Evolutionary conservation across 345 rosid genomes (phyloP).

Genomic region (Lenwebbia sp.): DNA sequence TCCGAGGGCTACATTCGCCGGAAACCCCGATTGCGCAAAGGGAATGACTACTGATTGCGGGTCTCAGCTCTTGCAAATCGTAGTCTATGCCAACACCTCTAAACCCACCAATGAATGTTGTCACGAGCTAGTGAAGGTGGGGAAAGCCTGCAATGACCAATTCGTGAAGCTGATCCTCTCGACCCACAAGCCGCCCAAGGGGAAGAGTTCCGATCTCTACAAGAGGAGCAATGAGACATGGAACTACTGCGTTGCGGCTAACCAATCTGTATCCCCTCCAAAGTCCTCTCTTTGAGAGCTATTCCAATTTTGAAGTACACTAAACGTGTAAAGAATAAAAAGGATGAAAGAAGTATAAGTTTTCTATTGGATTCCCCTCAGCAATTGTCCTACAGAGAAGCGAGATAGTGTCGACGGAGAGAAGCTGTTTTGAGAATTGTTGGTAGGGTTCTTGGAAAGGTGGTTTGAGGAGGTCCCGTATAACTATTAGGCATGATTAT

Average conservation of each 20-base stretch:
- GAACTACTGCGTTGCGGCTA: background rate
- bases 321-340: background rate
- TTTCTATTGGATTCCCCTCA: background rate
- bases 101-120: background rate
- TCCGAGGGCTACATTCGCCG: background rate
- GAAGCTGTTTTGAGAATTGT: too few relatives aligned
- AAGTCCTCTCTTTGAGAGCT: background rate
- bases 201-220: background rate
- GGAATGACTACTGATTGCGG: background rate
- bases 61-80: background rate
- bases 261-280: background rate
- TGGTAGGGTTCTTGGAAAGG: too few relatives aligned
- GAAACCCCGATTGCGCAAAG: background rate
- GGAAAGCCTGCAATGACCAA: too few relatives aligned
- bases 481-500: too few relatives aligned
- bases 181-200: background rate
- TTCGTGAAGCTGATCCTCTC: background rate
- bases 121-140: too few relatives aligned
- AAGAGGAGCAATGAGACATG: background rate
- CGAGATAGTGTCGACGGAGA: too few relatives aligned
- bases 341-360: background rate
- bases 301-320: too few relatives aligned
- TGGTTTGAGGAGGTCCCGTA: too few relatives aligned
- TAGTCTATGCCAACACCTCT: background rate
- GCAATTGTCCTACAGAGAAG: too few relatives aligned